A percentile compares a stretch with the other conserved stretches of the same genome.
Evolutionary conservation across 164 flowering plant genomes (phyloP).

Genomic region (Vitis rotundifolia): DNA sequence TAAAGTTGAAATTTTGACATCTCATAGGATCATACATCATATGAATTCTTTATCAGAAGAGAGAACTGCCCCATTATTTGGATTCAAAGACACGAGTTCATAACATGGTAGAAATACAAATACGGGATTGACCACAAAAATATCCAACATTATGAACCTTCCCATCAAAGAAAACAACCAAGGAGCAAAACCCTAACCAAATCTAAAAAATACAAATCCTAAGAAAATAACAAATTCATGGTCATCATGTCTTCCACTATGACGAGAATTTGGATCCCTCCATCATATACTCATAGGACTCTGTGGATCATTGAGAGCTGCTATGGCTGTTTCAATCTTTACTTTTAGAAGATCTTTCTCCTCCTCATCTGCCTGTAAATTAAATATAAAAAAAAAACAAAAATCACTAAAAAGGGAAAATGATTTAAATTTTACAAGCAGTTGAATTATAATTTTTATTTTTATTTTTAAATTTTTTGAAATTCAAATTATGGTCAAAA

Average conservation of each 20-base stretch:
- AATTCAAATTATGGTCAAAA: too few species aligned
- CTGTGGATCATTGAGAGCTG: constrained; percentile 45
- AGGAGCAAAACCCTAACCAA: background rate
- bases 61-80: too few species aligned
- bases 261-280: background rate
- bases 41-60: too few species aligned
- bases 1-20: too few species aligned
- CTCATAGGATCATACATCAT: too few species aligned
- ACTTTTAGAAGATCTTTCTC: constrained; percentile 52
- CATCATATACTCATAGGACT: constrained; percentile 47
- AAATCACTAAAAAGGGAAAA: background rate
- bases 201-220: background rate
- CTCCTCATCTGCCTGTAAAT: constrained; percentile 60
- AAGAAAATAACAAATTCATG: background rate
- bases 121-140: too few species aligned
- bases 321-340: constrained; percentile 59
- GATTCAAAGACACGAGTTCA: too few species aligned
- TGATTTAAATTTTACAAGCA: background rate
- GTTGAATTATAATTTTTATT: background rate
- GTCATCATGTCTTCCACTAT: background rate
- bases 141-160: too few species aligned
- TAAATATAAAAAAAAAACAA: background rate
- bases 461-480: too few species aligned
- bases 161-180: too few species aligned
- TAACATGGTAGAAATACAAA: too few species aligned